Evolutionary conservation across 768 basidiomycete species (phyloP), one percentile per base, ranked within the genome.

Genomic region (Hygrocybe coccinea): DNA sequence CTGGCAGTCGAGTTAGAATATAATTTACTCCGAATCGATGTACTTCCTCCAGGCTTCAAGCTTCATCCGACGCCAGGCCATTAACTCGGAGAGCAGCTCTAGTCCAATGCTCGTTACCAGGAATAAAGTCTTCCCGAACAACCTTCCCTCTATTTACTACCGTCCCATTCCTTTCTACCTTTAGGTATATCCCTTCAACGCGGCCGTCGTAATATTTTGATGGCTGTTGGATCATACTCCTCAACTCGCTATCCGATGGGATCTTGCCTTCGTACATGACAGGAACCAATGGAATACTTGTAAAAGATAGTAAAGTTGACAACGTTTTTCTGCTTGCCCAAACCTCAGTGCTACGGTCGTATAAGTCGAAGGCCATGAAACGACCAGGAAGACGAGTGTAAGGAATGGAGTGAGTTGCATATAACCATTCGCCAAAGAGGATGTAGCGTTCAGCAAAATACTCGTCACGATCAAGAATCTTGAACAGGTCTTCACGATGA

Each of bases 401-500:
- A 3, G 78, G 64, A 49, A 85, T 82, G 5, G 82, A 83, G 65
- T 85, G 83, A 12, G 79, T 83, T 33, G 79, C 81, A 38, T 71
- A 79, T 62, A 83, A 70, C 82, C 84, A 85, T 65, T 86, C 84
- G 33, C 84, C 84, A 58, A 76, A 85, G 5, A 85, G 69, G 25
- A 84, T 76, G 58, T 77, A 85, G 2, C 84, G 75, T 64, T 83
- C 78, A 8, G 81, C 66, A 60, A 81, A 86, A 52, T 75, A 69
- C 51, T 76, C 72, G 57, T 81, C 79, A 14, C 76, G 73, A 38
- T 77, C 74, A 2, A 83, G 69, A 2, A 83, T 56, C 10, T 61
- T 58, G 41, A 68, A 61, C 19, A 84, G 63, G 17, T 75, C 80
- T 3, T 70, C 69, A 1, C 72, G 68, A 59, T 82, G 81, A 46